Percentiles rank a stretch among this genome's conserved stretches.
phyloP scores from a whole-genome alignment of 2,329 filamentous ascomycete genomes.

The Aspergillus japonicus region DNA sequence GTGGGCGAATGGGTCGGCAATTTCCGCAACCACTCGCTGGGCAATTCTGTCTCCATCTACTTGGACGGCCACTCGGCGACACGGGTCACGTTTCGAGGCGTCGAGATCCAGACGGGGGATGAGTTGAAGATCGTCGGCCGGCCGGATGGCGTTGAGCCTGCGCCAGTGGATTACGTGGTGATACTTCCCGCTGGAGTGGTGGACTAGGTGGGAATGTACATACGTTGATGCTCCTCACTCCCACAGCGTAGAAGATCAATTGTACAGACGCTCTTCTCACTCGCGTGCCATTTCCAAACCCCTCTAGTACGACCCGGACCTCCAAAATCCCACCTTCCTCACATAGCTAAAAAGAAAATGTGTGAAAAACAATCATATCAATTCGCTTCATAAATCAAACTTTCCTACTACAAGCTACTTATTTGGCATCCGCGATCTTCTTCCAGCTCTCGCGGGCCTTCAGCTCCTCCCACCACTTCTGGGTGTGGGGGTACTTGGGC shows the following conservation, averaged over 20 bases:
- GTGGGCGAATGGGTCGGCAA: constrained; percentile 62
- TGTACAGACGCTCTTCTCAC: no score
- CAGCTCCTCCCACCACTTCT: constrained; percentile 17
- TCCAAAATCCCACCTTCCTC: no score
- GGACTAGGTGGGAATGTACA: constrained; percentile 43
- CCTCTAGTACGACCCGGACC: no score
- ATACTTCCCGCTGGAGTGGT: constrained; percentile 59
- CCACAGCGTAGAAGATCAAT: no score
- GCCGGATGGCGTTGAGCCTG: constrained; percentile 61
- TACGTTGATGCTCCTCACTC: no score
- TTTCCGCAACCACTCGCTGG: constrained; percentile 58
- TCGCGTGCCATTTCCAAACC: no score
- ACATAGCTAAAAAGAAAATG: no score
- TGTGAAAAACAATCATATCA: neutral
- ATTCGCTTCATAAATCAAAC: neutral
- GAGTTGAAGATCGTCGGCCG: constrained; percentile 56
- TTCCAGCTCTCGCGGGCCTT: constrained; percentile 15
- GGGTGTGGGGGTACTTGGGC: constrained; percentile 12
- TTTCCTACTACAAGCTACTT: neutral
- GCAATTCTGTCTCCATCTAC: constrained; percentile 58
- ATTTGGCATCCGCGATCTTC: constrained; percentile 1
- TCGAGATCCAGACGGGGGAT: constrained; percentile 54
- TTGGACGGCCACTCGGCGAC: constrained; percentile 66
- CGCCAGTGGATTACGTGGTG: constrained; percentile 66
- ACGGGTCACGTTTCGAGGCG: constrained; percentile 57